A percentile compares a stretch with the other conserved stretches of the same genome.
Conservation (phyloP, 1,139 yeast genomes). For the Candida neerlandica region DNA sequence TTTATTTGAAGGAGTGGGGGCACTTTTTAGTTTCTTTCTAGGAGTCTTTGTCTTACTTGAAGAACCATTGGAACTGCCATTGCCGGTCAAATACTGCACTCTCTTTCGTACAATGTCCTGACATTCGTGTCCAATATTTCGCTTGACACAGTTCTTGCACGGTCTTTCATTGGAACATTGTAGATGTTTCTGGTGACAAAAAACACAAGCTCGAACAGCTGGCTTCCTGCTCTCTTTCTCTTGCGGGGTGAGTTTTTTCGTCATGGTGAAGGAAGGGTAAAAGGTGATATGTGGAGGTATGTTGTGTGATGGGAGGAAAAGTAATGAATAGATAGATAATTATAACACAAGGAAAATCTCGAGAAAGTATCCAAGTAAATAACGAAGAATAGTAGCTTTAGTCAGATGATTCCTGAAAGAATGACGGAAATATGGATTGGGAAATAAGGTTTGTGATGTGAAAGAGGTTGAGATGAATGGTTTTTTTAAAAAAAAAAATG, state of each 20-base stretch:
- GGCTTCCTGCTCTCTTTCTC: slow-evolving; percentile 61
- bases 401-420: background rate
- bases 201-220: slow-evolving; percentile 66
- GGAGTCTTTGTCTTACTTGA: slow-evolving; percentile 1
- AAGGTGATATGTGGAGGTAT: background rate
- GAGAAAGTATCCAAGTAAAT: background rate
- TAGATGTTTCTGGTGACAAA: slow-evolving; percentile 71
- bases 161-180: slow-evolving; percentile 68
- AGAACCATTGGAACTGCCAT: slow-evolving; percentile 1
- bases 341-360: background rate
- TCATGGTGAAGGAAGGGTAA: slow-evolving; percentile 39
- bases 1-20: background rate
- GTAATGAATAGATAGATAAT: background rate
- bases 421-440: background rate
- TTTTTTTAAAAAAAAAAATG: no score
- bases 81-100: slow-evolving; percentile 41
- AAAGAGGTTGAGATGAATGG: no score
- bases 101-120: slow-evolving; percentile 61
- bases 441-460: no score
- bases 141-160: slow-evolving; percentile 66
- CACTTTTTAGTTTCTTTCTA: slow-evolving; percentile 9
- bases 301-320: background rate
- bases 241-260: slow-evolving; percentile 56
- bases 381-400: background rate
- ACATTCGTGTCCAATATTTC: slow-evolving; percentile 59